A percentile compares a stretch with the other conserved stretches of the same genome.
phyloP scores from a whole-genome alignment of 1,284 basidiomycete species.

The Moesziomyces antarcticus region DNA sequence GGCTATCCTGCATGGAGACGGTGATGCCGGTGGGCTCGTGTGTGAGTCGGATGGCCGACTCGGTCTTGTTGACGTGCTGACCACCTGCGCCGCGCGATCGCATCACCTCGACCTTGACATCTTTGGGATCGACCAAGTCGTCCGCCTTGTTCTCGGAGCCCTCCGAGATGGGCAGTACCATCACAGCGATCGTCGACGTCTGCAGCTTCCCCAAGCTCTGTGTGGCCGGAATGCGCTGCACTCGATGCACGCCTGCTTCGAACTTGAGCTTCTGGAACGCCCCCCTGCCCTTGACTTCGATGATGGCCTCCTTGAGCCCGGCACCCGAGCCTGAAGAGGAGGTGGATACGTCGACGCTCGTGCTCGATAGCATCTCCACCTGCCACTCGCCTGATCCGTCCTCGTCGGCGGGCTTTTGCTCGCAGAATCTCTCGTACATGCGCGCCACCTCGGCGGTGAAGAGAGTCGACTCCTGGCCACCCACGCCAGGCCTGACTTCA shows the following conservation, averaged over 20 bases:
- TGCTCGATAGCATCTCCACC: conserved; percentile 56
- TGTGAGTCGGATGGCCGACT: conserved; percentile 95
- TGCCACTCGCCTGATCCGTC: conserved; percentile 48
- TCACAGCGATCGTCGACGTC: conserved; percentile 87
- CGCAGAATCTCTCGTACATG: conserved; percentile 79
- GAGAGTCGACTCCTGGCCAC: conserved; percentile 86
- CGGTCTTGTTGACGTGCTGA: conserved; percentile 99
- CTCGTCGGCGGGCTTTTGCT: conserved; percentile 39
- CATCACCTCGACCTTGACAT: conserved; percentile 92
- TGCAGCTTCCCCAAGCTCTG: conserved; percentile 88
- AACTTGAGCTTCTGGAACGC: conserved; percentile 83
- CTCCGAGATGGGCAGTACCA: conserved; percentile 65
- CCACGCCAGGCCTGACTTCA: conserved; percentile 91
- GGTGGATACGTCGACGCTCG: conserved; percentile 56
- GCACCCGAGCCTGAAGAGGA: conserved; percentile 67
- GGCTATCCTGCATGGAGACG: conserved; percentile 98
- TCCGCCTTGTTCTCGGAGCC: conserved; percentile 67
- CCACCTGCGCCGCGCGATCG: conserved; percentile 93
- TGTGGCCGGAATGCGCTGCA: conserved; percentile 91
- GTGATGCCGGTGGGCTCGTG: conserved; percentile 92
- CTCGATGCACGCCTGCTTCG: conserved; percentile 95
- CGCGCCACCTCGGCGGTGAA: conserved; percentile 83
- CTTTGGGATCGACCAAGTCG: conserved; percentile 80
- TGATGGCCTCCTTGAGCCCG: conserved; percentile 83
- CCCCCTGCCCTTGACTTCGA: conserved; percentile 82